These are phyloP conservation scores for Sugiyamaella pinicola DNA, from an alignment of 1,139 yeast genomes.

Conservation along the genomic window DNA sequence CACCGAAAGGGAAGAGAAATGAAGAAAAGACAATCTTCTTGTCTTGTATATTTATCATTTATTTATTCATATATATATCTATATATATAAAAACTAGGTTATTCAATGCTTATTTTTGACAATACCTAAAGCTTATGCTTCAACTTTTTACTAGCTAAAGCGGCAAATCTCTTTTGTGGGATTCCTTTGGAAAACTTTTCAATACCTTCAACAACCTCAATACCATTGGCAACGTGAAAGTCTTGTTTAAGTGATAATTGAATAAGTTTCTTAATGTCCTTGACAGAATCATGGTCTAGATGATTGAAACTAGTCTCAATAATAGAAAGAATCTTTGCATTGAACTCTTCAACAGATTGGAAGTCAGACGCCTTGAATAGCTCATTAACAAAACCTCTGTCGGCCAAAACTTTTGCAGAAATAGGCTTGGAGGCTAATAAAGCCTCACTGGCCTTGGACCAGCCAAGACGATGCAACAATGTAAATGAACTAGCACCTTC, in stretches of 20 bases:
- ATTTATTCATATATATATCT: no score
- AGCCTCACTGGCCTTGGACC: conserved; percentile 74
- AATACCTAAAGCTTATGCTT: conserved; percentile 59
- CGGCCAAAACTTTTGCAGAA: conserved; percentile 57
- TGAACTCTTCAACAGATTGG: conserved; percentile 60
- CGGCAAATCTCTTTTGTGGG: conserved; percentile 70
- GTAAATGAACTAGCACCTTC: conserved; percentile 81
- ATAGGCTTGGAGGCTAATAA: conserved; percentile 70
- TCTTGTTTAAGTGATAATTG: conserved; percentile 45
- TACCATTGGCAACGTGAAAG: conserved; percentile 56
- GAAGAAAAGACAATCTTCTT: neutral
- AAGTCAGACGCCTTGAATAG: conserved; percentile 50
- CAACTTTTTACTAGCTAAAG: conserved; percentile 56
- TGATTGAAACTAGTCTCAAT: conserved; percentile 44
- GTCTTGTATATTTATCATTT: neutral
- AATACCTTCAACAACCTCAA: conserved; percentile 70
- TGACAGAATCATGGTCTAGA: conserved; percentile 61
- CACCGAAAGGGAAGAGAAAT: no score
- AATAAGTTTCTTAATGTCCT: conserved; percentile 61
- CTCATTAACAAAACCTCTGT: conserved; percentile 65
- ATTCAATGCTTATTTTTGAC: no score
- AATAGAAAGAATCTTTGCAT: conserved; percentile 53
- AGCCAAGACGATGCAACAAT: conserved; percentile 69
- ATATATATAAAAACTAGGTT: no score
- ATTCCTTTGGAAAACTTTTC: conserved; percentile 70